Evolutionary conservation across 2,329 filamentous ascomycete genomes (phyloP), one percentile per base, ranked within the genome.

Genomic region (Ciborinia camelliae): DNA sequence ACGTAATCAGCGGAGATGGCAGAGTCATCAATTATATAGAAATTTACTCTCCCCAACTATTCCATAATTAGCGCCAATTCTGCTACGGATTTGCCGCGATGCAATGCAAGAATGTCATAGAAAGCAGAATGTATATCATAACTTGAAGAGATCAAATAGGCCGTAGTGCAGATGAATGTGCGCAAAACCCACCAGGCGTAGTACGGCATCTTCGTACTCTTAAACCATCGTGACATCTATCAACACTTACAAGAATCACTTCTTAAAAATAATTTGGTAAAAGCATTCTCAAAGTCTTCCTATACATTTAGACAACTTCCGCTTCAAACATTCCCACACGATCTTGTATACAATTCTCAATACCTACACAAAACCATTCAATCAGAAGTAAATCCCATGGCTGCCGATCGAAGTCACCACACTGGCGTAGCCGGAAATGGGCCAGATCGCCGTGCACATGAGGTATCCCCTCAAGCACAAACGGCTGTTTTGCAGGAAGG

Each of bases 141-240:
- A 2, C 23, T 20, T 32, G 12, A 48, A 28, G 1, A 6, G 8
- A 32, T 3, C 5, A 37, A 37, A 23, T 12, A n/a, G 15, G 18
- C 12, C 2, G 20, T 45, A 45, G 3, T 23, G 20, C 12, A 7
- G 32, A 4, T 3, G 6, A 30, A 18, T 18, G 0, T 32, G 1
- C 7, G 20, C 28, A 1, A 2, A 1, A 18, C 2, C 4, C 0
- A 2, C 23, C 10, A 26, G 18, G 23, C 0, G 5, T 1, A 32
- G 0, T 15, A 9, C n/a, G n/a, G n/a, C 2, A 35, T 57, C 6
- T 18, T 1, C 18, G 18, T 18, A 0, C 18, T 15, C 10, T 30
- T 57, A 32, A 45, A 45, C 14, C 1, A 2, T 43, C 8, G 6
- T n/a, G 26, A 30, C 26, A 23, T 15, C 1, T 1, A n/a, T 4